Base-by-base conservation (phyloP, 495 filamentous ascomycete genomes). In the Aspergillus biplanus region DNA sequence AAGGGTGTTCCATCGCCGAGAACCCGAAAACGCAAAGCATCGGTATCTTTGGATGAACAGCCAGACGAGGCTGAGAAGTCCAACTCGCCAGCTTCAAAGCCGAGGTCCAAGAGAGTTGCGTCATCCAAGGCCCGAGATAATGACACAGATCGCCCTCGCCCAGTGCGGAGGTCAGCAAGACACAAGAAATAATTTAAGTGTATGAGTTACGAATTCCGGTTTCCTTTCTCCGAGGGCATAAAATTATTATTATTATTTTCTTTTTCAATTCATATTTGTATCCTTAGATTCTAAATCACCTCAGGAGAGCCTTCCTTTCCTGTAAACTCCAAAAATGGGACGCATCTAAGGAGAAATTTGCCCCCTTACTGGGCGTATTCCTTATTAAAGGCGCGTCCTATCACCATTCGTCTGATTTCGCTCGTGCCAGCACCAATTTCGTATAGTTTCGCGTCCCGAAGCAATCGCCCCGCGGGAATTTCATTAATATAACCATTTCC, bases 401-500 rank as follows among this genome's bases (percentile, higher is more conserved):
- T 96, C 7, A 99, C 93, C 83, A 98, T 94, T 64, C 93, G 85
- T 65, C 95, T 78, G 32, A 99, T 87, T 81, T 99, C 95, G 63
- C 92, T 96, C 8, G 95, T 98, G 12, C 95, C 95, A 13, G 95
- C 95, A 2, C 95, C 95, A 77, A 99, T 98, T 80, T 98, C 96
- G 78, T 99, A 99, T 69, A 99, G 72, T 69, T 92, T 92, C 13
- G 89, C 89, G 80, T 99, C 95, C 56, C 95, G 78, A 60, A 98
- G 75, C 59, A 99, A 77, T 50, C 95, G 80, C 21, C 92, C 93
- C 7, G 91, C 94, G 0, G 92, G 87, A 73, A 98, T 90, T 80
- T 99, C 95, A 75, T 97, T 97, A 65, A 95, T 83, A 74, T 98
- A 99, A 5, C 95, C 95, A 84, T 92, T 99, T 4, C 95, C 95